phyloP scores from a whole-genome alignment of 805 yeast species.

The Debaryomyces tyrocola region DNA sequence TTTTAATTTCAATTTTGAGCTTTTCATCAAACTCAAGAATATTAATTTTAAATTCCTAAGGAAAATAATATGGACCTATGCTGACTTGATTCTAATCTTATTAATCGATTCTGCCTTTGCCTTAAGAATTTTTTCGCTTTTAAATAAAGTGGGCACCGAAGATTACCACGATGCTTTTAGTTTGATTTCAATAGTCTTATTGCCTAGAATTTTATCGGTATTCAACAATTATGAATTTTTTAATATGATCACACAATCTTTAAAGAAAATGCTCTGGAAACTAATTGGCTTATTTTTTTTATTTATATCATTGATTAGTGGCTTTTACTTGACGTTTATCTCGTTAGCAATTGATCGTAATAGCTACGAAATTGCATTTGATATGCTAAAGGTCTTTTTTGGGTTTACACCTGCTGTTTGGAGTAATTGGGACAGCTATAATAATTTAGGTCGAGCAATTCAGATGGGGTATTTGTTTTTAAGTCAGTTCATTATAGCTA shows the following conservation, averaged over 20 bases:
- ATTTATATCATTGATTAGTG: conserved; percentile 50
- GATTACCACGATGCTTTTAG: conserved; percentile 36
- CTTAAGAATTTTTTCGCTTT: conserved; percentile 17
- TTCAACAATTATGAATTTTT: conserved; percentile 53
- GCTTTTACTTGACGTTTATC: conserved; percentile 56
- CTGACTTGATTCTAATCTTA: conserved; percentile 43
- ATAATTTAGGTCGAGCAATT: conserved; percentile 45
- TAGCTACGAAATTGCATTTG: conserved; percentile 47
- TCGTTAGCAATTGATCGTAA: conserved; percentile 44
- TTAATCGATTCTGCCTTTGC: conserved; percentile 36
- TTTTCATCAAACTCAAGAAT: conserved; percentile 40
- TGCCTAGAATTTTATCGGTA: conserved; percentile 50
- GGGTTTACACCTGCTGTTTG: conserved; percentile 64
- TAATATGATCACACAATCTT: conserved; percentile 51
- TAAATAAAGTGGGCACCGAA: conserved; percentile 12
- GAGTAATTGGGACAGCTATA: conserved; percentile 52
- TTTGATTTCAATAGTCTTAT: conserved; percentile 46
- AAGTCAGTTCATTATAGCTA: conserved; percentile 54
- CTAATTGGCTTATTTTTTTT: conserved; percentile 49
- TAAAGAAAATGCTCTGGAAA: conserved; percentile 51
- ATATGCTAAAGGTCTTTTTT: conserved; percentile 51
- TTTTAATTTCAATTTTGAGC: conserved; percentile 48
- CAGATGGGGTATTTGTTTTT: conserved; percentile 52
- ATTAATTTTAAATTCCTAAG: conserved; percentile 48
- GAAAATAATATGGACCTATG: conserved; percentile 53